Conservation (phyloP, 768 basidiomycete genomes). For the Calocybe cyanea region DNA sequence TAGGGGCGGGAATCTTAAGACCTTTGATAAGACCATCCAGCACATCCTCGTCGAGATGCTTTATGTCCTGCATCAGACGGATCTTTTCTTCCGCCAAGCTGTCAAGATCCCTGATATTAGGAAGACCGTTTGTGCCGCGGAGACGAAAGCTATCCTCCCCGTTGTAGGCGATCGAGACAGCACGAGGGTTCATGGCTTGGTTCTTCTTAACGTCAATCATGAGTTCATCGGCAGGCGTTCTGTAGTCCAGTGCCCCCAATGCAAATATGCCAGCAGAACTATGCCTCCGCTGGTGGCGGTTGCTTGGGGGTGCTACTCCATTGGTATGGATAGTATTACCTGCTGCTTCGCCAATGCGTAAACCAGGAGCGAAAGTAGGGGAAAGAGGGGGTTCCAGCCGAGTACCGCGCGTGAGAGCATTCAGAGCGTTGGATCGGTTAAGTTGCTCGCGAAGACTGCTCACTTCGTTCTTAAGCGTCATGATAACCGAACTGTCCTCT, state of each 20-base stretch:
- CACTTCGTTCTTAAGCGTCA: constrained; percentile 89
- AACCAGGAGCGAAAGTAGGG: constrained; percentile 80
- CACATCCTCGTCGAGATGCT: constrained; percentile 90
- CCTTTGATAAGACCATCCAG: constrained; percentile 86
- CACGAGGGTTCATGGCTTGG: constrained; percentile 71
- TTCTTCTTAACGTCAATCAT: constrained; percentile 71
- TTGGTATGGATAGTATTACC: constrained; percentile 30
- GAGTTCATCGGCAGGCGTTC: constrained; percentile 75
- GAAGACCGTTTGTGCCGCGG: constrained; percentile 55
- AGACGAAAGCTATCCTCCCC: constrained; percentile 75
- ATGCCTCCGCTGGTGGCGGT: constrained; percentile 77
- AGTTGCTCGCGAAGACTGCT: constrained; percentile 91
- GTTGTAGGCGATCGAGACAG: constrained; percentile 85
- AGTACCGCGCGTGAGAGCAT: constrained; percentile 72
- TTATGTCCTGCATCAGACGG: constrained; percentile 84
- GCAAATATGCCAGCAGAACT: constrained; percentile 81
- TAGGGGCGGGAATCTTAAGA: constrained; percentile 90
- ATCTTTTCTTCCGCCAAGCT: constrained; percentile 96
- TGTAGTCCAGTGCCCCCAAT: constrained; percentile 53
- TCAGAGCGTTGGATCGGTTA: constrained; percentile 91
- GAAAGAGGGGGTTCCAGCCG: constrained; percentile 73
- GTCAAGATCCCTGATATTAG: constrained; percentile 74
- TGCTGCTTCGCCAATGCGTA: constrained; percentile 53
- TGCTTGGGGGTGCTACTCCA: constrained; percentile 20
- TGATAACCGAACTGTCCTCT: constrained; percentile 85